Percentiles rank a stretch among this genome's conserved stretches.
Evolutionary conservation across 2,329 filamentous ascomycete genomes (phyloP).

Genomic region (Ceratocystis alfenasii): DNA sequence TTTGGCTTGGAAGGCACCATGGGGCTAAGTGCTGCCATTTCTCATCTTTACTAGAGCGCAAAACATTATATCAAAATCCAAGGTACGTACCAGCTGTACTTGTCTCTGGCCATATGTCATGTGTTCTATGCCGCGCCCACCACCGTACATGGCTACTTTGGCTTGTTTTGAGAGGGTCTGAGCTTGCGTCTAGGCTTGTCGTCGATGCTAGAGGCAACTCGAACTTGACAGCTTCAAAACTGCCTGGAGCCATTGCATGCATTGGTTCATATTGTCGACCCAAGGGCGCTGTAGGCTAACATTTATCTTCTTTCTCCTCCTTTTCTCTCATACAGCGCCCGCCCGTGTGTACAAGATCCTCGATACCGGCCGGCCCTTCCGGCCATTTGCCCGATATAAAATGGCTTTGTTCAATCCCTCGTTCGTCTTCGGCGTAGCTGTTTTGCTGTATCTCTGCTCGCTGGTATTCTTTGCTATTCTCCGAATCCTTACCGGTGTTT

Average conservation of each 20-base stretch:
- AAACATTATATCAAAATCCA: not conserved
- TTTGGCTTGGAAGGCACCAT: conserved; percentile 14
- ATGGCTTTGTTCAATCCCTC: conserved; percentile 63
- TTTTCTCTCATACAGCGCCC: not conserved
- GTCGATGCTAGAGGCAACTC: not conserved
- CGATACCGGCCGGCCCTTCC: conserved; percentile 7
- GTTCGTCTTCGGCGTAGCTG: conserved; percentile 73
- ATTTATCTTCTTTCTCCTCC: not conserved
- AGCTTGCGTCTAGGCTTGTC: not conserved
- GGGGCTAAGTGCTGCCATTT: conserved; percentile 19
- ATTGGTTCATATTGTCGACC: no score
- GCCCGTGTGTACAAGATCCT: not conserved
- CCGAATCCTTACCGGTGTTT: conserved; percentile 83
- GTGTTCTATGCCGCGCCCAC: no score
- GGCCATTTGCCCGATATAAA: not conserved
- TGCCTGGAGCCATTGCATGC: no score
- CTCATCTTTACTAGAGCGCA: conserved; percentile 17
- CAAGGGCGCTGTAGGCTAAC: not conserved
- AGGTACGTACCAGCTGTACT: not conserved
- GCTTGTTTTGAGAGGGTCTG: not conserved
- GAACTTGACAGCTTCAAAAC: not conserved
- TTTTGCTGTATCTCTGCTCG: conserved; percentile 78
- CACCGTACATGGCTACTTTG: no score
- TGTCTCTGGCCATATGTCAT: no score
- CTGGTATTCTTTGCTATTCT: conserved; percentile 90